Conservation (phyloP, 352 stramenopile genomes). For the Bremia lactucae region DNA sequence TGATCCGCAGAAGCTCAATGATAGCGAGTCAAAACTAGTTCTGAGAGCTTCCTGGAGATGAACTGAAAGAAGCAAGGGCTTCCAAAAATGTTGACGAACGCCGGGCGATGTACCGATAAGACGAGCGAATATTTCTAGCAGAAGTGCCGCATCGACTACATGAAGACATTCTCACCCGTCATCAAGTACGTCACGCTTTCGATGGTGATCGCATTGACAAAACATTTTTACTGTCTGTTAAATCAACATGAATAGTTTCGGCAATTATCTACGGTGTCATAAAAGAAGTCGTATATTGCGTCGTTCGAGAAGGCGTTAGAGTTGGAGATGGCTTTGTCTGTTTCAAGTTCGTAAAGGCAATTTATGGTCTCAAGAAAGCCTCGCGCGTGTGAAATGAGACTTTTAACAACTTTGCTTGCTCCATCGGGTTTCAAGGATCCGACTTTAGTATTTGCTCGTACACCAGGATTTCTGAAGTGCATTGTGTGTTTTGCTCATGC, state of each 20-base stretch:
- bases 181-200: neutral
- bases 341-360: neutral
- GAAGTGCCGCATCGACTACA: too few relatives aligned
- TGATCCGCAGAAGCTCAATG: neutral
- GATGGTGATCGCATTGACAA: too few relatives aligned
- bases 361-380: neutral
- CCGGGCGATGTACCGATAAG: too few relatives aligned
- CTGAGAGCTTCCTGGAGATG: neutral
- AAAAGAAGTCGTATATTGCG: neutral
- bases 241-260: neutral
- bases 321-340: too few relatives aligned
- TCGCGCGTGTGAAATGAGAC: slow-evolving; percentile 1
- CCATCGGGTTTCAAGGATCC: neutral
- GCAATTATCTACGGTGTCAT: neutral
- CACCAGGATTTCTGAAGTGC: neutral
- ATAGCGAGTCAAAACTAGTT: neutral
- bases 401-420: neutral
- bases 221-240: too few relatives aligned
- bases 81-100: too few relatives aligned
- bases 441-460: neutral
- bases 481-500: neutral
- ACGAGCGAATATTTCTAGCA: too few relatives aligned
- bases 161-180: neutral
- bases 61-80: neutral
- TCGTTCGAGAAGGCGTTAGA: too few relatives aligned